Evolutionary conservation across 148 eudicot genomes (phyloP).

Genomic region (Chenopodium suecicum): DNA sequence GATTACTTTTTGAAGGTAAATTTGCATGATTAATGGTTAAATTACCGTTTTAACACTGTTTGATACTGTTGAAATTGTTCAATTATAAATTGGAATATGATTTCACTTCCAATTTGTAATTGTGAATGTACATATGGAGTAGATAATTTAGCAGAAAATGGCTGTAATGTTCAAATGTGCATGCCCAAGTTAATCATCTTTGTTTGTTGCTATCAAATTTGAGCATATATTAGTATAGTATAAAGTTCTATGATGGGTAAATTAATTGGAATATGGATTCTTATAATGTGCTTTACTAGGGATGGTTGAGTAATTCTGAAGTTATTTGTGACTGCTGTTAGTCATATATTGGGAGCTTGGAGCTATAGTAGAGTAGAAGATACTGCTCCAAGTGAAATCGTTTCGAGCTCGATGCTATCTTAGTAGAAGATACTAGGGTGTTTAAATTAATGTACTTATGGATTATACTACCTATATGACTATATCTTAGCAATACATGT

Average conservation of each 20-base stretch:
- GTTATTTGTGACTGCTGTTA: background rate
- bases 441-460: too few species aligned
- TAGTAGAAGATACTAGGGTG: background rate
- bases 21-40: background rate
- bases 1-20: background rate
- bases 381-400: background rate
- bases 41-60: background rate
- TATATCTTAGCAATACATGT: background rate
- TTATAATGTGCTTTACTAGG: background rate
- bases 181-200: background rate
- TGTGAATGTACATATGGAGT: background rate
- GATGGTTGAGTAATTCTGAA: background rate
- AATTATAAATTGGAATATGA: background rate
- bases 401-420: background rate
- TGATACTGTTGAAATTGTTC: background rate
- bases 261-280: background rate
- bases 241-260: background rate
- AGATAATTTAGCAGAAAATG: constrained; percentile 3
- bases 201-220: background rate
- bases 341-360: background rate
- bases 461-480: too few species aligned
- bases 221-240: background rate
- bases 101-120: background rate
- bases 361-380: background rate
- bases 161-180: background rate